phyloP scores from a whole-genome alignment of 495 filamentous ascomycete genomes.

The Platismatia glauca region DNA sequence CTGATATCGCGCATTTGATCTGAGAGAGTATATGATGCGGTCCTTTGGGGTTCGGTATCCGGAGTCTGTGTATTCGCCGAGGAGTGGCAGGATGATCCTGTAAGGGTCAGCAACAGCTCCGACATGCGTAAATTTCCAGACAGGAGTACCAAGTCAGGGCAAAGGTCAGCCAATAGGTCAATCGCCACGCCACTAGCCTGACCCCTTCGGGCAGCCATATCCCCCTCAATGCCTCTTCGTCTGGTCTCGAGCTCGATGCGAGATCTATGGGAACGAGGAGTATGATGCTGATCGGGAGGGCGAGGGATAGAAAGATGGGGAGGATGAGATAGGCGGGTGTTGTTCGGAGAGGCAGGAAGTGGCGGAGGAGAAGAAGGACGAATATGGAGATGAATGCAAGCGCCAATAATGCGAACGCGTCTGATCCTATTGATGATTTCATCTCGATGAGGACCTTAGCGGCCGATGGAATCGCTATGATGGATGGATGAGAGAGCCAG shows the following conservation, averaged over 20 bases:
- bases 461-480: background rate
- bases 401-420: slow-evolving; percentile 62
- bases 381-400: slow-evolving; percentile 63
- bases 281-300: slow-evolving; percentile 87
- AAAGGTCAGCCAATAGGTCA: slow-evolving; percentile 96
- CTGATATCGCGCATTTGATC: slow-evolving; percentile 81
- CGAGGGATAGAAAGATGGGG: slow-evolving; percentile 86
- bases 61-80: slow-evolving; percentile 88
- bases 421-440: slow-evolving; percentile 50
- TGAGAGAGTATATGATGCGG: slow-evolving; percentile 72
- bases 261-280: slow-evolving; percentile 93
- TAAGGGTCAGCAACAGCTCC: slow-evolving; percentile 6
- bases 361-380: slow-evolving; percentile 74
- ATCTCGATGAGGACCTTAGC: slow-evolving; percentile 4
- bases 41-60: slow-evolving; percentile 80
- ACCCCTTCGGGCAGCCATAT: slow-evolving; percentile 59
- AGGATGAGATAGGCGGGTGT: slow-evolving; percentile 87
- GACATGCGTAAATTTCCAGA: background rate
- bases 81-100: slow-evolving; percentile 85
- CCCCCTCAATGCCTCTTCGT: slow-evolving; percentile 56
- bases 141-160: slow-evolving; percentile 73
- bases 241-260: slow-evolving; percentile 66
- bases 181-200: slow-evolving; percentile 78
- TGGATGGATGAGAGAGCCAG: background rate
- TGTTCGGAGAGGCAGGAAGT: slow-evolving; percentile 80